Percentiles rank a stretch among this genome's conserved stretches.
Evolutionary conservation across 2,329 filamentous ascomycete species (phyloP).

Genomic region (Clarireedia sp.): DNA sequence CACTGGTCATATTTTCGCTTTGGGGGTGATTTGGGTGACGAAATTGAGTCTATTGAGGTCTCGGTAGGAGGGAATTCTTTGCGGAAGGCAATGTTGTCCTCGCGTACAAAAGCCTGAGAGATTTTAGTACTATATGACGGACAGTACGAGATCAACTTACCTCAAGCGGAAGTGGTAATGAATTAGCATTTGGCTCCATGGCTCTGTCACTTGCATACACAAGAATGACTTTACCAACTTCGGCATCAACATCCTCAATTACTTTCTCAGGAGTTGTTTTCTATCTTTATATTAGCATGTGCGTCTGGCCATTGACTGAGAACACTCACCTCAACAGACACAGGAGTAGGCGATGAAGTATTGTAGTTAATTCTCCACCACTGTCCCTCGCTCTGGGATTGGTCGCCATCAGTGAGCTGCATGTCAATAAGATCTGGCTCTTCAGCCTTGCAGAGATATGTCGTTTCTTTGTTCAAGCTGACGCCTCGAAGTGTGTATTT

Average conservation of each 20-base stretch:
- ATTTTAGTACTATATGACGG: slow-evolving; percentile 8
- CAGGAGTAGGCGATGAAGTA: slow-evolving; percentile 33
- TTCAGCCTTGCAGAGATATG: slow-evolving; percentile 42
- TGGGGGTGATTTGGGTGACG: slow-evolving; percentile 14
- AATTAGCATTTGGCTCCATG: slow-evolving; percentile 26
- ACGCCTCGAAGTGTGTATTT: slow-evolving; percentile 46
- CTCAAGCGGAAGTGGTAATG: slow-evolving; percentile 34
- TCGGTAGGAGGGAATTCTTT: slow-evolving; percentile 34
- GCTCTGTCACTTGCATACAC: slow-evolving; percentile 48
- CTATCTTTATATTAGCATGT: slow-evolving; percentile 28
- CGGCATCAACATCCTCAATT: slow-evolving; percentile 39
- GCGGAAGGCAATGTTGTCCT: slow-evolving; percentile 45
- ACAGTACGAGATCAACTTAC: slow-evolving; percentile 22
- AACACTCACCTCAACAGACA: slow-evolving; percentile 41
- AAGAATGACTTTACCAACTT: slow-evolving; percentile 40
- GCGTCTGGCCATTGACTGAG: neutral
- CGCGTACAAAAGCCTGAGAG: slow-evolving; percentile 39
- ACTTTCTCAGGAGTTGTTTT: slow-evolving; percentile 41
- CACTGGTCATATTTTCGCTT: slow-evolving; percentile 24
- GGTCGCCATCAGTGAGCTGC: slow-evolving; percentile 29
- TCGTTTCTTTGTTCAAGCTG: slow-evolving; percentile 37
- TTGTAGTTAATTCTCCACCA: slow-evolving; percentile 48
- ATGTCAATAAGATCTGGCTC: slow-evolving; percentile 37
- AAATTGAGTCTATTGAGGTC: slow-evolving; percentile 4
- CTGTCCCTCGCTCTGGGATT: slow-evolving; percentile 34